A percentile compares a stretch with the other conserved stretches of the same genome.
Conservation (phyloP, 1,284 basidiomycete genomes). For the Trichosporon faecale region DNA sequence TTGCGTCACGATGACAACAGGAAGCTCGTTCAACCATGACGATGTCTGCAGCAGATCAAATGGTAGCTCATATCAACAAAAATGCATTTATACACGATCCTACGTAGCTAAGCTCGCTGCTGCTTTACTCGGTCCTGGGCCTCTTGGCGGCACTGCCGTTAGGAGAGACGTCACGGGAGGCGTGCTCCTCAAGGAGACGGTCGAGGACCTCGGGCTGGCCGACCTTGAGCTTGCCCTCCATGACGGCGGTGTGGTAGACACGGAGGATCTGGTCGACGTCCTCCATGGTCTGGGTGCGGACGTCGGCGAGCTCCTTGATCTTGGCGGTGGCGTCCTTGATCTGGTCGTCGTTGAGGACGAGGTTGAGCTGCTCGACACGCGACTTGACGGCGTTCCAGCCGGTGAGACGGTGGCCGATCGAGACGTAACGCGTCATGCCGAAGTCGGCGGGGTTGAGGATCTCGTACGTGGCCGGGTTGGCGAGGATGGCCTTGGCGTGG, state of each 20-base stretch:
- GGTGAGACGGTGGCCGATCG: conserved; percentile 93
- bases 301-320: conserved; percentile 99
- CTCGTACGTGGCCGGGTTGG: conserved; percentile 95
- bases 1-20: too few relatives aligned
- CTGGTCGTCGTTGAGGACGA: conserved; percentile 58
- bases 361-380: conserved; percentile 92
- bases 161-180: conserved; percentile 28
- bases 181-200: conserved; percentile 62
- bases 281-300: conserved; percentile 97
- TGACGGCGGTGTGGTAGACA: conserved; percentile 87
- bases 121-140: conserved; percentile 14
- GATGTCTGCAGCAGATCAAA: background rate
- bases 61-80: conserved; percentile 7
- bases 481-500: conserved; percentile 99
- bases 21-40: too few relatives aligned
- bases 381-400: conserved; percentile 99
- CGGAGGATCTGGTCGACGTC: conserved; percentile 96
- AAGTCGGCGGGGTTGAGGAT: conserved; percentile 91
- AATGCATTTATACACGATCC: conserved; percentile 12
- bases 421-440: conserved; percentile 94
- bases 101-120: conserved; percentile 2
- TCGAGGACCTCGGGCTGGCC: conserved; percentile 85
- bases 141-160: conserved; percentile 21
- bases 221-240: conserved; percentile 77
- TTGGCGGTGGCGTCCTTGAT: conserved; percentile 98